phyloP scores from a whole-genome alignment of 2,329 filamentous ascomycete species.

The Sporothrix brasiliensis region DNA sequence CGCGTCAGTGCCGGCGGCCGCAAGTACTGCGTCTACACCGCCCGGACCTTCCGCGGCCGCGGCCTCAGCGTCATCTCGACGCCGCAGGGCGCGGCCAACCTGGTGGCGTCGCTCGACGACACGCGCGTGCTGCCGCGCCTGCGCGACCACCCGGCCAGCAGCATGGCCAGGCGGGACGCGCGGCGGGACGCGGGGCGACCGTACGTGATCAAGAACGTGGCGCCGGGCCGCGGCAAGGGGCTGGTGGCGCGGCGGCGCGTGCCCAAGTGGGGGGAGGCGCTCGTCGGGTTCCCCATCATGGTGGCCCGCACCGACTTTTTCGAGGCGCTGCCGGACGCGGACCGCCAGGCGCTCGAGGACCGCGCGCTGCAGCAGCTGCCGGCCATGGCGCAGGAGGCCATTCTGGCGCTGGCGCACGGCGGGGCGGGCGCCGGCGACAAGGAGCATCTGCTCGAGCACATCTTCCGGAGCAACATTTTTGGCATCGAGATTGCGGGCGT shows the following conservation, averaged over 20 bases:
- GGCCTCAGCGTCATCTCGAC: constrained; percentile 40
- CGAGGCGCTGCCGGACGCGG: constrained; percentile 27
- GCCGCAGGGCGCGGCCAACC: constrained; percentile 36
- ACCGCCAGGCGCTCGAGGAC: constrained; percentile 35
- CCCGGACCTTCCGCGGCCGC: constrained; percentile 36
- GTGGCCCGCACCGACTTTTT: constrained; percentile 38
- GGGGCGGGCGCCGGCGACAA: constrained; percentile 24
- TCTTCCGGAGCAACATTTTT: constrained; percentile 40
- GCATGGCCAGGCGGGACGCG: constrained; percentile 1
- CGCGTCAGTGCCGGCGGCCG: neutral
- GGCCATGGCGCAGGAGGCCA: constrained; percentile 27
- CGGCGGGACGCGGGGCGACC: neutral
- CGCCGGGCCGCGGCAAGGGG: constrained; percentile 37
- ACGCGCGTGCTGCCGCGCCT: constrained; percentile 31
- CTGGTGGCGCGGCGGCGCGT: constrained; percentile 36
- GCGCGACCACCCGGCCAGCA: constrained; percentile 33
- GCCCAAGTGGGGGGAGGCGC: constrained; percentile 34
- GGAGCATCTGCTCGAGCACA: constrained; percentile 36
- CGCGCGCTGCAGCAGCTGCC: constrained; percentile 36
- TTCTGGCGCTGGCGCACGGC: constrained; percentile 37
- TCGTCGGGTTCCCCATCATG: constrained; percentile 38
- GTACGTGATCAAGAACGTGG: constrained; percentile 36
- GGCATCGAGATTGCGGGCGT: constrained; percentile 39
- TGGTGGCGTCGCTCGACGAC: constrained; percentile 38
- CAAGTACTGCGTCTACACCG: constrained; percentile 39